Conservation (phyloP, 768 basidiomycete species). For the Hericium coralloides region DNA sequence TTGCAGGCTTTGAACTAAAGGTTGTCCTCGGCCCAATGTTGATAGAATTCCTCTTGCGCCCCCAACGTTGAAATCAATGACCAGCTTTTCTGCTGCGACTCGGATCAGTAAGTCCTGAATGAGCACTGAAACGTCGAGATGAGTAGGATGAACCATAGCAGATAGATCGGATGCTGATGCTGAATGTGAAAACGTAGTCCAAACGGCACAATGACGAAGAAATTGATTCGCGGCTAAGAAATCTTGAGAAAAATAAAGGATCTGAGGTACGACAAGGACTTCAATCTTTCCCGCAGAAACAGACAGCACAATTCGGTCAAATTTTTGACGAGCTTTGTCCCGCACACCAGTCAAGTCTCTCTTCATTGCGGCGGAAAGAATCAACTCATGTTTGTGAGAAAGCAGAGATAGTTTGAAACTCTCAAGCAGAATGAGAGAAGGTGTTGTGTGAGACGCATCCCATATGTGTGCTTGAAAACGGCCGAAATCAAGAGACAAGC, state of each 20-base stretch:
- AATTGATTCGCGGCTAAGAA: neutral
- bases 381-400: slow-evolving; percentile 5
- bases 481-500: neutral
- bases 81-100: slow-evolving; percentile 62
- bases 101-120: slow-evolving; percentile 41
- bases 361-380: slow-evolving; percentile 3
- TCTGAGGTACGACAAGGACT: slow-evolving; percentile 12
- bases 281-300: slow-evolving; percentile 6
- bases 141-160: slow-evolving; percentile 9
- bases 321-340: slow-evolving; percentile 5
- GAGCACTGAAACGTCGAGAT: slow-evolving; percentile 31
- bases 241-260: slow-evolving; percentile 10
- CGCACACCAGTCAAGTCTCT: slow-evolving; percentile 4
- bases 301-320: slow-evolving; percentile 9
- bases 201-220: neutral
- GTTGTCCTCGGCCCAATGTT: slow-evolving; percentile 13
- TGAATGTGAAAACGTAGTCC: neutral
- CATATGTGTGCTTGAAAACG: neutral
- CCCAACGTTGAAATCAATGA: slow-evolving; percentile 48
- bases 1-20: slow-evolving; percentile 18
- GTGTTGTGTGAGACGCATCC: slow-evolving; percentile 6
- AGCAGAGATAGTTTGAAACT: neutral
- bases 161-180: neutral
- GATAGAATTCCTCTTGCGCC: slow-evolving; percentile 30
- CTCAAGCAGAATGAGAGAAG: slow-evolving; percentile 6